Conservation (phyloP, 2,329 filamentous ascomycete genomes). For the Rhynchosporium secalis region DNA sequence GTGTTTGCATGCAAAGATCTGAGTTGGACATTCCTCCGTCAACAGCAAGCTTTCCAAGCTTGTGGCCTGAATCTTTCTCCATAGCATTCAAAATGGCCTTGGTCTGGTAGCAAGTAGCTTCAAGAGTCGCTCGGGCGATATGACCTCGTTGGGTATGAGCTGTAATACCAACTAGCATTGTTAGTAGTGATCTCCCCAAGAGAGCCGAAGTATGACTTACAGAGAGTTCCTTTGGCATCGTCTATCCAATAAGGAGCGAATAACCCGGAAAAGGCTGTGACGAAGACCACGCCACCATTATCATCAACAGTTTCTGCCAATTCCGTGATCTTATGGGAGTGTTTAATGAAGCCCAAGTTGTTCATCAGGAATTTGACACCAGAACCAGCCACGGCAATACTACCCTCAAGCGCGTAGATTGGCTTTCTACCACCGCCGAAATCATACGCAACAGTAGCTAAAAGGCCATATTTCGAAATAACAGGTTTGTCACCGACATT, state of each 20-base stretch:
- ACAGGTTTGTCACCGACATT: slow-evolving; percentile 80
- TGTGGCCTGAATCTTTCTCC: slow-evolving; percentile 68
- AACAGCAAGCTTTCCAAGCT: slow-evolving; percentile 63
- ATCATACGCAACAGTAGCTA: slow-evolving; percentile 77
- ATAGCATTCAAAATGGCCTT: slow-evolving; percentile 73
- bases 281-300: slow-evolving; percentile 68
- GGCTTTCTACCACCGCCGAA: slow-evolving; percentile 64
- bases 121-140: slow-evolving; percentile 69
- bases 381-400: slow-evolving; percentile 74
- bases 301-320: slow-evolving; percentile 64
- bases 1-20: slow-evolving; percentile 74
- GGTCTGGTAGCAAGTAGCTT: slow-evolving; percentile 73
- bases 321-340: slow-evolving; percentile 63
- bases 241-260: slow-evolving; percentile 79
- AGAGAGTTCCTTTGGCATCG: slow-evolving; percentile 70
- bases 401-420: slow-evolving; percentile 75
- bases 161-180: slow-evolving; percentile 58
- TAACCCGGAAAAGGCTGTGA: slow-evolving; percentile 71
- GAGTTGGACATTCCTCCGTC: slow-evolving; percentile 75
- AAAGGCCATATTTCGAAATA: slow-evolving; percentile 72
- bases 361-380: slow-evolving; percentile 72
- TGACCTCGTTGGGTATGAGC: slow-evolving; percentile 70
- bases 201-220: slow-evolving; percentile 41
- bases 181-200: slow-evolving; percentile 18
- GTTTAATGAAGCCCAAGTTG: slow-evolving; percentile 62